Percentiles rank a stretch among this genome's conserved stretches.
These are phyloP conservation scores for Colletotrichum lindemuthianum DNA, from an alignment of 2,329 filamentous ascomycete species.

Conservation along the genomic window DNA sequence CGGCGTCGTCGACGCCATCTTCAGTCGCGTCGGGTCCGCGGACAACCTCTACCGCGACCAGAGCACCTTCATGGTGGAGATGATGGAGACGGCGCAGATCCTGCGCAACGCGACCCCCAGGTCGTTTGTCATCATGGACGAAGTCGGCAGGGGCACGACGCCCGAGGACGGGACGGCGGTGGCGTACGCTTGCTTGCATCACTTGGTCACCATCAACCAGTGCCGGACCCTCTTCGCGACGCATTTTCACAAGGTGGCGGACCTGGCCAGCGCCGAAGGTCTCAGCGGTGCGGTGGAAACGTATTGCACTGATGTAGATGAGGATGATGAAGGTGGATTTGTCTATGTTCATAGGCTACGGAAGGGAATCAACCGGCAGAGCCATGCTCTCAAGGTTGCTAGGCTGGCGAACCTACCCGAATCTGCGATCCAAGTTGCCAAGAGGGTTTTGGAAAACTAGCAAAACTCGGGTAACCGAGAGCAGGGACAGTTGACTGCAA, in stretches of 20 bases:
- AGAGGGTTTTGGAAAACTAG: conserved; percentile 57
- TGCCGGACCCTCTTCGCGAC: conserved; percentile 92
- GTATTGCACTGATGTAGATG: conserved; percentile 91
- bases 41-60: conserved; percentile 96
- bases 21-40: conserved; percentile 91
- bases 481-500: no score
- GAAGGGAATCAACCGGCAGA: conserved; percentile 84
- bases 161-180: conserved; percentile 92
- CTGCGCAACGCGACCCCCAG: conserved; percentile 83
- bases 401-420: conserved; percentile 83
- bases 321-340: conserved; percentile 77
- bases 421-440: conserved; percentile 75
- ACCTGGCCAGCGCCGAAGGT: conserved; percentile 71
- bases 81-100: conserved; percentile 95
- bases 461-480: neutral
- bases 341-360: conserved; percentile 86
- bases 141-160: conserved; percentile 93
- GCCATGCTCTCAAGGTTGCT: conserved; percentile 96
- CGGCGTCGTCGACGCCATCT: conserved; percentile 94
- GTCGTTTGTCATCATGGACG: conserved; percentile 98
- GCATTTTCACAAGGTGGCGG: conserved; percentile 88
- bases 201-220: conserved; percentile 80
- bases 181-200: conserved; percentile 86
- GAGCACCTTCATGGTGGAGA: conserved; percentile 99
- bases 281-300: conserved; percentile 65